Percentiles rank a stretch among this genome's conserved stretches.
Conservation (phyloP, 2,329 filamentous ascomycete species). For the Colletotrichum sp. region DNA sequence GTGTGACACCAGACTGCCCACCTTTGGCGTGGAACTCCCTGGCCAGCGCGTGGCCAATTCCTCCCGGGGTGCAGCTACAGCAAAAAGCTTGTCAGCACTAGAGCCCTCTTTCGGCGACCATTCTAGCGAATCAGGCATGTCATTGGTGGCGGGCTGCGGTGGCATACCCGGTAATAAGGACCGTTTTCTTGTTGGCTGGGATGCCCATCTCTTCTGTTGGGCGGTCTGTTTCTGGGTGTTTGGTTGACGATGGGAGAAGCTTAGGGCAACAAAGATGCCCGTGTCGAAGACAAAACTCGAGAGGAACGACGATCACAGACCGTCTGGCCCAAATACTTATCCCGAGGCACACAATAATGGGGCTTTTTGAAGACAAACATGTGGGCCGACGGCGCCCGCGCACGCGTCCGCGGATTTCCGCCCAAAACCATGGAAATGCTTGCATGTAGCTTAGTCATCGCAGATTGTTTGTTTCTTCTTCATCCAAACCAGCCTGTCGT, state of each 20-base stretch:
- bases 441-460: background rate
- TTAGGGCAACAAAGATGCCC: background rate
- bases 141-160: background rate
- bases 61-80: conserved; percentile 60
- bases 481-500: background rate
- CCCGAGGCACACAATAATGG: background rate
- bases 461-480: background rate
- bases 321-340: background rate
- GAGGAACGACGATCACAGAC: background rate
- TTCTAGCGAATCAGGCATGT: background rate
- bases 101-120: background rate
- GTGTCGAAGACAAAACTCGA: background rate
- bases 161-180: conserved; percentile 55
- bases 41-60: conserved; percentile 61
- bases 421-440: background rate
- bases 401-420: background rate
- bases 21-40: conserved; percentile 58
- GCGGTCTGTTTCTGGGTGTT: background rate
- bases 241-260: background rate
- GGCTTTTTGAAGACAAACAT: background rate
- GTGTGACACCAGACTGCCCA: conserved; percentile 26
- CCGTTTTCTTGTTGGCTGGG: conserved; percentile 39
- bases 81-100: background rate
- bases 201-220: background rate
- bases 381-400: background rate